Evolutionary conservation across 2,329 filamentous ascomycete species (phyloP).

Genomic region (Cladophialophora chaetospira): DNA sequence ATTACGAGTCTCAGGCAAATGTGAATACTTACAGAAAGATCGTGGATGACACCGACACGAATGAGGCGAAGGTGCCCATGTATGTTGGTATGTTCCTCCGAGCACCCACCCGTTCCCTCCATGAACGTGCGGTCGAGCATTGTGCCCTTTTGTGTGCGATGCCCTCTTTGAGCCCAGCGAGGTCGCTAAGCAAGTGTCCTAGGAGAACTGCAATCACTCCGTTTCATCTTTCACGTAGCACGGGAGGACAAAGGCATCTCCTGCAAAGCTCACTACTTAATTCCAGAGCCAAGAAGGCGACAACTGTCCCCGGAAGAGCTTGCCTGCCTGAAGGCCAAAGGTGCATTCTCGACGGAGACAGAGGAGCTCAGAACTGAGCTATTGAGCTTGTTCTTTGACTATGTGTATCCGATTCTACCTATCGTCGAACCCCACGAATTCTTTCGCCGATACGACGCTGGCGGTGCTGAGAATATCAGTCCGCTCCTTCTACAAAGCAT

Average conservation of each 20-base stretch:
- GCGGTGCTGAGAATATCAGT: slow-evolving; percentile 4
- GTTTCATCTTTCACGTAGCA: slow-evolving; percentile 16
- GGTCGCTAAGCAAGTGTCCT: too few relatives aligned
- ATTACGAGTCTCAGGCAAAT: slow-evolving; percentile 11
- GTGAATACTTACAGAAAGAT: slow-evolving; percentile 10
- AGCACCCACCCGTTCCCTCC: neutral
- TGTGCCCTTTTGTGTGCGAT: too few relatives aligned
- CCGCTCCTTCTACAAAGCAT: slow-evolving; percentile 44
- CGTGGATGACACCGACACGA: slow-evolving; percentile 6
- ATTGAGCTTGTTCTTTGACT: slow-evolving; percentile 15
- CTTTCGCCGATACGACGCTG: slow-evolving; percentile 11
- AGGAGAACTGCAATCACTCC: slow-evolving; percentile 18
- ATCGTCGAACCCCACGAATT: slow-evolving; percentile 16
- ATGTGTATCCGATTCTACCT: slow-evolving; percentile 19
- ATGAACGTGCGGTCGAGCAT: too few relatives aligned
- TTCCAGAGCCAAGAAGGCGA: slow-evolving; percentile 9
- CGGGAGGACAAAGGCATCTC: slow-evolving; percentile 13
- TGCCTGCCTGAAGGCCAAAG: slow-evolving; percentile 15
- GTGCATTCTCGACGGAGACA: slow-evolving; percentile 7
- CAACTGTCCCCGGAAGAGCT: slow-evolving; percentile 7
- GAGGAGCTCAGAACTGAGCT: slow-evolving; percentile 16
- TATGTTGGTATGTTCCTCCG: slow-evolving; percentile 7
- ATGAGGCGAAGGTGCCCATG: neutral
- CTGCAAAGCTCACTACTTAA: slow-evolving; percentile 12
- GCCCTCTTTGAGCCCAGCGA: too few relatives aligned